phyloP scores from a whole-genome alignment of 164 flowering plant species.

The Liquidambar formosana region DNA sequence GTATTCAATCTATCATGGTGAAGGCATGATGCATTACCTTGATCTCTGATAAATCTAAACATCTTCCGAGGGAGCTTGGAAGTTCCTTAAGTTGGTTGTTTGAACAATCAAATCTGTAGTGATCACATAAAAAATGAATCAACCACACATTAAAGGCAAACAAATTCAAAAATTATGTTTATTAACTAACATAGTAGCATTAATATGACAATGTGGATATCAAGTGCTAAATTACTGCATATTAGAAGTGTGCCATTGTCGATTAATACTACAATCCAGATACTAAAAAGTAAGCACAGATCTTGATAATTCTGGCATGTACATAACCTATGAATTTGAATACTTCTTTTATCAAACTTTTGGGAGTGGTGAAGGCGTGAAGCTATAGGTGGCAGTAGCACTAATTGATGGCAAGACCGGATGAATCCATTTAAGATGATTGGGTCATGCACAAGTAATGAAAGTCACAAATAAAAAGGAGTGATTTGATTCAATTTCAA shows the following conservation, averaged over 20 bases:
- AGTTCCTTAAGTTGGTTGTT: conserved; percentile 74
- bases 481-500: too few relatives aligned
- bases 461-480: background rate
- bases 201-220: background rate
- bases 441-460: background rate
- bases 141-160: conserved; percentile 2
- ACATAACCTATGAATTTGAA: background rate
- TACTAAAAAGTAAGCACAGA: background rate
- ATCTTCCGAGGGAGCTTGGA: conserved; percentile 76
- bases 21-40: conserved; percentile 76
- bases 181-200: background rate
- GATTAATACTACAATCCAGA: background rate
- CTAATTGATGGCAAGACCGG: too few relatives aligned
- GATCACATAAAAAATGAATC: background rate
- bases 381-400: too few relatives aligned
- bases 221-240: background rate
- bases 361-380: too few relatives aligned
- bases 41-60: conserved; percentile 68
- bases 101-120: conserved; percentile 85
- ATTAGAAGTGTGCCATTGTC: background rate
- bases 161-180: background rate
- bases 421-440: too few relatives aligned
- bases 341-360: background rate
- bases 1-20: background rate
- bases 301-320: background rate